Base-by-base conservation (phyloP, 2,329 filamentous ascomycete genomes). In the Dactylellina sp. region DNA sequence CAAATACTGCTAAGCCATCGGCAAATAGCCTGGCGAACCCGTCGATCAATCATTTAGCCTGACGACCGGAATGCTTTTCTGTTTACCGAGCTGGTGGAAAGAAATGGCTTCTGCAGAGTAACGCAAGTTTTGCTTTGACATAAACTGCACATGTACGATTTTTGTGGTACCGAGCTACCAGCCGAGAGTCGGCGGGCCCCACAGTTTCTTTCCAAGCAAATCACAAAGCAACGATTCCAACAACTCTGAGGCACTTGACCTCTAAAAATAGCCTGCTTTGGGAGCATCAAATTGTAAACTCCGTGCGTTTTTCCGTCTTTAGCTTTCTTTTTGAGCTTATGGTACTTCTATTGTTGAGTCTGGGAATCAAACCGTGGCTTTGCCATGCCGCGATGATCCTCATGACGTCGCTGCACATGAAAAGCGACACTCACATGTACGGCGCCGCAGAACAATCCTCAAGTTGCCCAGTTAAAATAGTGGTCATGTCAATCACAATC, bases 11-110 rank as follows among this genome's bases (percentile, higher is more conserved):
- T 39, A 32, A 59, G 52, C 50, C 44, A 64, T 59, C 65, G 57
- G 57, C 57, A 52, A 71, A 63, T 63, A 59, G 28, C 59, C 66
- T 71, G 50, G 59, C 52, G 66, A 71, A 59, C 20, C 42, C 24
- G 66, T 59, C 53, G 59, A 59, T 71, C 59, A 63, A 35, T 52
- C 42, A 71, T 71, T 71, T 71, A 64, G 66, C 59, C 59, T 64
- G 44, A n/a, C 50, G 50, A 60, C 63, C 57, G 20, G 56, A 35
- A 9, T 37, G 5, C 14, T 32, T 25, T 44, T 20, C 9, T 25
- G 46, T 52, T 53, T 62, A 35, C 32, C 47, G 46, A 53, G 32
- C 44, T 35, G 20, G 59, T 11, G n/a, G 16, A 25, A n/a, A 12
- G 5, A 40, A 46, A 46, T 46, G 42, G 42, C 42, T 20, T 37